Conservation (phyloP, 2,329 filamentous ascomycete genomes). For the Shiraia sp. region DNA sequence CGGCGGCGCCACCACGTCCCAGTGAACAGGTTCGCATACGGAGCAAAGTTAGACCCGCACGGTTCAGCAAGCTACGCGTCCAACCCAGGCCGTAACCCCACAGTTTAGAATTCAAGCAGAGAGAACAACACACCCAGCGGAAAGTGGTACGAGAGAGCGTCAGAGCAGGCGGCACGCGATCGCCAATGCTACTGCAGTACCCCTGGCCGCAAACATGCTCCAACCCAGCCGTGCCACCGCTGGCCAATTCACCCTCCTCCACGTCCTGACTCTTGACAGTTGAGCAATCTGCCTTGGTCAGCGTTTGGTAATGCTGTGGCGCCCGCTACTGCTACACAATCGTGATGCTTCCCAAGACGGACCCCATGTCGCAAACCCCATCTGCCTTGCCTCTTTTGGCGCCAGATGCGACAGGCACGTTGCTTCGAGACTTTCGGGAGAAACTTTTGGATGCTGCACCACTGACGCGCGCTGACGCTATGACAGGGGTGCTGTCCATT, state of each 20-base stretch:
- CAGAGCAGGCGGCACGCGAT: slow-evolving; percentile 14
- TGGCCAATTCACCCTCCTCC: slow-evolving; percentile 1
- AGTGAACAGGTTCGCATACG: slow-evolving; percentile 26
- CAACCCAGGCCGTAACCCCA: slow-evolving; percentile 19
- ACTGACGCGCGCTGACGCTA: slow-evolving; percentile 16
- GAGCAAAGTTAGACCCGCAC: slow-evolving; percentile 14
- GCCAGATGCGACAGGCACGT: slow-evolving; percentile 14
- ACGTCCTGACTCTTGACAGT: neutral
- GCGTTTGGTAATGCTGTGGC: neutral
- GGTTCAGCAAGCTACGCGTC: slow-evolving; percentile 21
- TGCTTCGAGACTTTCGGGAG: slow-evolving; percentile 27
- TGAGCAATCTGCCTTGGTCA: neutral
- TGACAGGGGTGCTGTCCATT: neutral
- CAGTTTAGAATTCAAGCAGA: slow-evolving; percentile 32
- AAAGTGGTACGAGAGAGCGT: slow-evolving; percentile 2
- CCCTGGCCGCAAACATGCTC: slow-evolving; percentile 4
- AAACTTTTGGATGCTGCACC: slow-evolving; percentile 18
- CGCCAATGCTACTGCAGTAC: slow-evolving; percentile 12
- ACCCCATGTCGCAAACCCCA: neutral
- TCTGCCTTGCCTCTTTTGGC: neutral
- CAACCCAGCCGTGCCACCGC: slow-evolving; percentile 6
- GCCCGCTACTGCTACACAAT: slow-evolving; percentile 7
- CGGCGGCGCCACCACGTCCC: slow-evolving; percentile 20
- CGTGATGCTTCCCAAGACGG: slow-evolving; percentile 8
- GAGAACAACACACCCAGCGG: slow-evolving; percentile 3